Evolutionary conservation across 306 rosid genomes (phyloP).

Genomic region (Quercus suber): DNA sequence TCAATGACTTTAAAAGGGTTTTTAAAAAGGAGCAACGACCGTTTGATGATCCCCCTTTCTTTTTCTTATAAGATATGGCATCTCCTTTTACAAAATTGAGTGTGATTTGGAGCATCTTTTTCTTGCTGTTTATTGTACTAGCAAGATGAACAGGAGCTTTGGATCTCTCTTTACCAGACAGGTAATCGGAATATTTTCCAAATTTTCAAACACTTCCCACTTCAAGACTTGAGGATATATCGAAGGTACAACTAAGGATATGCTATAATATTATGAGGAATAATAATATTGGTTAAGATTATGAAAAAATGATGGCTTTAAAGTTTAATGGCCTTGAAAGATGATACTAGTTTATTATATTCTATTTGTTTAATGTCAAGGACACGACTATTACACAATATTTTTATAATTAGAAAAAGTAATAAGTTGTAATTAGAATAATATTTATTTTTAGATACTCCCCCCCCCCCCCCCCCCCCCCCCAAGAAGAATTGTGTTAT

Average conservation of each 20-base stretch:
- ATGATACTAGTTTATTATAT: background rate
- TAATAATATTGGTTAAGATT: conserved; percentile 18
- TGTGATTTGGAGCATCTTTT: conserved; percentile 57
- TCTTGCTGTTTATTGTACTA: conserved; percentile 35
- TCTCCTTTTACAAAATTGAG: conserved; percentile 32
- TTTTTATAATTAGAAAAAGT: too few relatives aligned
- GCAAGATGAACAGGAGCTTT: conserved; percentile 41
- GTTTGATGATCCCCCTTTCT: conserved; percentile 23
- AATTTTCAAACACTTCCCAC: conserved; percentile 35
- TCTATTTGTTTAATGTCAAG: too few relatives aligned
- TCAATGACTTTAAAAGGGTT: background rate
- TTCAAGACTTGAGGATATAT: conserved; percentile 6
- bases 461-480: too few relatives aligned
- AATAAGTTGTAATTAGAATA: too few relatives aligned
- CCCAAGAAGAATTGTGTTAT: too few relatives aligned
- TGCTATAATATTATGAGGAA: conserved; percentile 33
- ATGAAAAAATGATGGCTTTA: conserved; percentile 20
- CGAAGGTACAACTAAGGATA: conserved; percentile 33
- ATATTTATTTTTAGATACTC: too few relatives aligned
- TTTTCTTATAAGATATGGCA: conserved; percentile 51
- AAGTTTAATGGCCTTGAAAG: conserved; percentile 11
- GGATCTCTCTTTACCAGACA: conserved; percentile 65
- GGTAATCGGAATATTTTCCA: conserved; percentile 33
- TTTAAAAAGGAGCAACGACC: conserved; percentile 7
- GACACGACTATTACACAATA: too few relatives aligned